These are phyloP conservation scores for Posidonia oceanica DNA, from an alignment of 116 monocot species.

Conservation along the genomic window DNA sequence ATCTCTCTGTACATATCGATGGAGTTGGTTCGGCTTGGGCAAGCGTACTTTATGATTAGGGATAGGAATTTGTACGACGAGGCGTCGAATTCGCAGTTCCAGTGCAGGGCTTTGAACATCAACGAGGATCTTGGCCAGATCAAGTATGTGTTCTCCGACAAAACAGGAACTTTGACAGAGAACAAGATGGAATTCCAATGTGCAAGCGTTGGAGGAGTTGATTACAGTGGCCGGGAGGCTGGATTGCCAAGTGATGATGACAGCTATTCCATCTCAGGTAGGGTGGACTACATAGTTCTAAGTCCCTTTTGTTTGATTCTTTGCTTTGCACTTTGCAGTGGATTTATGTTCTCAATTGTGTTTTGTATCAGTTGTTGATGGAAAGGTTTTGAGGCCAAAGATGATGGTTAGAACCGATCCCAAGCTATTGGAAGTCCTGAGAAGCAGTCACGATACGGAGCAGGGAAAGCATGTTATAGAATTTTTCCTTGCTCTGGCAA, in stretches of 20 bases:
- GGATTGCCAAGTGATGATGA: neutral
- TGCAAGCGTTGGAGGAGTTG: conserved; percentile 40
- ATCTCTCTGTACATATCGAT: conserved; percentile 86
- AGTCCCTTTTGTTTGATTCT: neutral
- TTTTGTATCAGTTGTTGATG: conserved; percentile 36
- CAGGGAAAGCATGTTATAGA: conserved; percentile 26
- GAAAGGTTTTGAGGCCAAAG: conserved; percentile 44
- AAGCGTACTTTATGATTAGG: conserved; percentile 58
- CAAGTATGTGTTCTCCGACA: conserved; percentile 87
- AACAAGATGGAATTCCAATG: conserved; percentile 93
- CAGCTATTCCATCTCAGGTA: conserved; percentile 31
- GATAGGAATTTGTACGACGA: conserved; percentile 54
- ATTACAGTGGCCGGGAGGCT: conserved; percentile 30
- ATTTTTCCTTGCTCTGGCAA: conserved; percentile 63
- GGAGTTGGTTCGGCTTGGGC: conserved; percentile 66
- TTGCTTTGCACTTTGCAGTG: neutral
- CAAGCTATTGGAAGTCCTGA: conserved; percentile 30
- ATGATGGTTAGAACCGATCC: conserved; percentile 51
- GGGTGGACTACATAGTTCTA: too few species aligned
- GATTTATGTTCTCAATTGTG: neutral
- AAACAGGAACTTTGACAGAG: conserved; percentile 92
- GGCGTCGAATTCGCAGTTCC: conserved; percentile 32
- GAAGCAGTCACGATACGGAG: conserved; percentile 18
- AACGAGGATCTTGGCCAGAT: conserved; percentile 96
- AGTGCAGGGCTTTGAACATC: conserved; percentile 87